Evolutionary conservation across 164 flowering plant genomes (phyloP).

Genomic region (Stephania cephalantha): DNA sequence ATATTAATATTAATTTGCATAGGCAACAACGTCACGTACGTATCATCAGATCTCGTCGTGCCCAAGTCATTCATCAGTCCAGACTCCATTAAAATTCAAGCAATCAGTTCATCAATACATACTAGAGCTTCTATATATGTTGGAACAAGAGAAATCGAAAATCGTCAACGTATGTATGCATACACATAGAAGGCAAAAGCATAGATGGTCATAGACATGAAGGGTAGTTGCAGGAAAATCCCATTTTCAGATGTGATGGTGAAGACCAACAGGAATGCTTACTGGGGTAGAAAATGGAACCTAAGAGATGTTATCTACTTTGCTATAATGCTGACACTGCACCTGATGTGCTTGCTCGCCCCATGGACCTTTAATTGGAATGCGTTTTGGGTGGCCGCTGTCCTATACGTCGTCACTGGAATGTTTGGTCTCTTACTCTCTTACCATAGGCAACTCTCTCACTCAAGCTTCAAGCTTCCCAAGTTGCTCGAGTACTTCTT

Average conservation of each 20-base stretch:
- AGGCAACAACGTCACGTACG: too few relatives aligned
- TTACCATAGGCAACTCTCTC: constrained; percentile 69
- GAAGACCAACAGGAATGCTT: constrained; percentile 35
- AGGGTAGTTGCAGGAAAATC: constrained; percentile 18
- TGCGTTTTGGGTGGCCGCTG: constrained; percentile 48
- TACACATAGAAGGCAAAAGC: too few relatives aligned
- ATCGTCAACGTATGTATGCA: too few relatives aligned
- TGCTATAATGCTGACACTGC: constrained; percentile 38
- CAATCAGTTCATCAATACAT: too few relatives aligned
- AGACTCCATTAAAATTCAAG: too few relatives aligned
- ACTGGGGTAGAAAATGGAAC: constrained; percentile 48
- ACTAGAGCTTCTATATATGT: too few relatives aligned
- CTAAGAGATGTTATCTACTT: constrained; percentile 32
- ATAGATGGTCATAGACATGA: too few relatives aligned
- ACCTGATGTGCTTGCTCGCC: constrained; percentile 51
- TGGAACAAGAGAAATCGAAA: too few relatives aligned
- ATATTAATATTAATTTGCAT: too few relatives aligned
- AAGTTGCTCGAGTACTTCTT: constrained; percentile 18
- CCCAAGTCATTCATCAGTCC: too few relatives aligned
- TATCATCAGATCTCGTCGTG: too few relatives aligned
- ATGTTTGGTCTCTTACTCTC: constrained; percentile 68
- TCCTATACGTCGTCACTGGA: constrained; percentile 52
- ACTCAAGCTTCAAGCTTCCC: constrained; percentile 70
- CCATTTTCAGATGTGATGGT: constrained; percentile 55
- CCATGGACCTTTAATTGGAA: constrained; percentile 60